Conservation (phyloP, 257 asterid genomes). For the Leptodermis oblonga region DNA sequence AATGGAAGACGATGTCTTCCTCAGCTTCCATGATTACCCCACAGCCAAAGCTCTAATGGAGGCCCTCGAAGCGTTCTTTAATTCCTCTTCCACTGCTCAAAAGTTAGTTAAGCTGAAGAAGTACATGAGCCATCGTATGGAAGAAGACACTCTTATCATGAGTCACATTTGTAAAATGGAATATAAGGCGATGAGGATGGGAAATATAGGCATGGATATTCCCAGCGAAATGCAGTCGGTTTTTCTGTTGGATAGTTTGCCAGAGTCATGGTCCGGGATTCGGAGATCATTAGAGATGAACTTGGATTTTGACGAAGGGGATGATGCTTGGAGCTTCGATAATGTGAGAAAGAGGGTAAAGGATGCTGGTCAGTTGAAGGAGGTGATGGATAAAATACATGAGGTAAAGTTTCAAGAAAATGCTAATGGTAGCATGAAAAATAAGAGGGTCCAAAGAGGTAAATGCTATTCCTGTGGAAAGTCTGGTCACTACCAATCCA, state of each 20-base stretch:
- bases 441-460: too few species aligned
- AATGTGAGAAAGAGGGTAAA: not conserved
- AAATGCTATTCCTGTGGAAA: slow-evolving; percentile 16
- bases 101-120: not conserved
- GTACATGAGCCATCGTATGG: slow-evolving; percentile 3
- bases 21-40: too few species aligned
- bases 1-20: slow-evolving; percentile 21
- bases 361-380: not conserved
- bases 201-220: not conserved
- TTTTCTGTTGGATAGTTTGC: slow-evolving; percentile 17
- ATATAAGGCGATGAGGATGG: not conserved
- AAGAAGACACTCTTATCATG: not conserved
- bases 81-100: slow-evolving; percentile 6
- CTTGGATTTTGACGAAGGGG: not conserved
- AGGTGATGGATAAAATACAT: not conserved
- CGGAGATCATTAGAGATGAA: not conserved
- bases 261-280: slow-evolving; percentile 5
- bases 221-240: slow-evolving; percentile 19
- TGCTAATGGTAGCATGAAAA: not conserved
- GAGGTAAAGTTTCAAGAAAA: not conserved
- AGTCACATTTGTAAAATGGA: not conserved
- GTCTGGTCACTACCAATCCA: slow-evolving; percentile 13
- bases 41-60: slow-evolving; percentile 20
- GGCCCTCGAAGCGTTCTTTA: slow-evolving; percentile 14
- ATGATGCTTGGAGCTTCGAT: not conserved